phyloP scores from a whole-genome alignment of 345 rosid species.

The Eucalyptus guilfoylei region DNA sequence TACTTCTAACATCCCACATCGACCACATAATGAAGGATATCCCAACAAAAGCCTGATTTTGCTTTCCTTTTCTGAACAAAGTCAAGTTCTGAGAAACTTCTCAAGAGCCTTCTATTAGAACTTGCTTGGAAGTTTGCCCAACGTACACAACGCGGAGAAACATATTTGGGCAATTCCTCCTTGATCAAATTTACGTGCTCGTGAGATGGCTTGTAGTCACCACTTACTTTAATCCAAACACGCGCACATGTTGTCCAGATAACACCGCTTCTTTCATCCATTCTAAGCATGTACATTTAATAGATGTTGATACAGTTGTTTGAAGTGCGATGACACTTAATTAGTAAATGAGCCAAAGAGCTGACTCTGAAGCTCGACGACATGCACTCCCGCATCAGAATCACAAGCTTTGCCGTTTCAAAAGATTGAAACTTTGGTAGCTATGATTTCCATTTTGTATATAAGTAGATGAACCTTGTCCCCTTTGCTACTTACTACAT shows the following conservation, averaged over 20 bases:
- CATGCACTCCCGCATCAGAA: background rate
- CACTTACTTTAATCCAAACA: too few species aligned
- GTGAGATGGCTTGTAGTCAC: too few species aligned
- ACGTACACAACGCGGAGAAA: background rate
- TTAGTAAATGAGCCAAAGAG: background rate
- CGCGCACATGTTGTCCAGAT: fast-evolving
- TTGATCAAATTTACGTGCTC: background rate
- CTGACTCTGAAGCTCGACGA: background rate
- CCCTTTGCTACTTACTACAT: too few species aligned
- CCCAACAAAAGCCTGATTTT: too few species aligned
- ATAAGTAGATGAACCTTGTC: too few species aligned
- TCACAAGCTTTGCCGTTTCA: background rate
- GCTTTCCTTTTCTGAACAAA: too few species aligned
- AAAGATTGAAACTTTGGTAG: background rate
- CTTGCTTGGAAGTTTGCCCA: background rate
- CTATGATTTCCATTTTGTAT: background rate
- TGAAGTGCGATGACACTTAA: background rate
- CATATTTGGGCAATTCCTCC: background rate
- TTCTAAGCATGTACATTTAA: background rate
- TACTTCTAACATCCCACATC: too few species aligned
- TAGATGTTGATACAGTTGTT: background rate
- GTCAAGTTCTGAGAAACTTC: too few species aligned
- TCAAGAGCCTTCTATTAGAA: background rate
- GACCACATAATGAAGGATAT: too few species aligned
- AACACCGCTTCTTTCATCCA: background rate